Percentiles rank a stretch among this genome's conserved stretches.
Conservation (phyloP, 1,284 basidiomycete genomes). For the Leucoagaricus sp. region DNA sequence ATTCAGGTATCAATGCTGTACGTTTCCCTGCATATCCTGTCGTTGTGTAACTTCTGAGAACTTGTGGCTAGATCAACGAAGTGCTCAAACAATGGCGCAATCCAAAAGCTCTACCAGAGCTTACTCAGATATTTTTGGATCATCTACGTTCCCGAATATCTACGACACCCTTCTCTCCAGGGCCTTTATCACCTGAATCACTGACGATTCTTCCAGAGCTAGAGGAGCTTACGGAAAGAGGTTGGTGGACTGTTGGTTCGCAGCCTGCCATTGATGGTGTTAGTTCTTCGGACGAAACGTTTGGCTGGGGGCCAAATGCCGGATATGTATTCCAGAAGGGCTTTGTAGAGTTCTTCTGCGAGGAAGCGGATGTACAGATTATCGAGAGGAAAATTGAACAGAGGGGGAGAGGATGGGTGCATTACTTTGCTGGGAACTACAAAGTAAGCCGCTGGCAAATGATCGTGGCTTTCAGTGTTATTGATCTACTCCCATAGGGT, state of each 20-base stretch:
- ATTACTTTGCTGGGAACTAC: conserved; percentile 85
- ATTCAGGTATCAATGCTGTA: conserved; percentile 56
- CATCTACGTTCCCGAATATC: conserved; percentile 75
- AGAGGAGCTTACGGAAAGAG: conserved; percentile 70
- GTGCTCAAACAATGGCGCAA: conserved; percentile 81
- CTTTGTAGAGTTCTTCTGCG: conserved; percentile 96
- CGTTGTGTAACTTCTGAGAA: too few species aligned
- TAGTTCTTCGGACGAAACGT: conserved; percentile 70
- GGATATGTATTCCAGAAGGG: conserved; percentile 98
- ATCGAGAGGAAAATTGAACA: conserved; percentile 62
- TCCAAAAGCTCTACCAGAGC: conserved; percentile 70
- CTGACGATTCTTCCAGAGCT: conserved; percentile 80
- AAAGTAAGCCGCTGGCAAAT: conserved; percentile 53
- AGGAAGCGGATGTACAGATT: conserved; percentile 58
- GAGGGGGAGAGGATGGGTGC: conserved; percentile 66
- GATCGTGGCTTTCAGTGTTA: background rate
- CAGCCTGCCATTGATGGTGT: conserved; percentile 92
- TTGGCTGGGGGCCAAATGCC: conserved; percentile 91
- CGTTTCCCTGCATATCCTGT: conserved; percentile 18
- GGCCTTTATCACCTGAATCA: conserved; percentile 86
- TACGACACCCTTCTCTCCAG: conserved; percentile 89
- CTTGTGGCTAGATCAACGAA: conserved; percentile 53
- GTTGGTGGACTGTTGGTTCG: conserved; percentile 96
- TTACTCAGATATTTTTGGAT: conserved; percentile 79
- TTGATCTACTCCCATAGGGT: conserved; percentile 48